phyloP scores from a whole-genome alignment of 139 green algal genomes.

The Dunaliella sp. region DNA sequence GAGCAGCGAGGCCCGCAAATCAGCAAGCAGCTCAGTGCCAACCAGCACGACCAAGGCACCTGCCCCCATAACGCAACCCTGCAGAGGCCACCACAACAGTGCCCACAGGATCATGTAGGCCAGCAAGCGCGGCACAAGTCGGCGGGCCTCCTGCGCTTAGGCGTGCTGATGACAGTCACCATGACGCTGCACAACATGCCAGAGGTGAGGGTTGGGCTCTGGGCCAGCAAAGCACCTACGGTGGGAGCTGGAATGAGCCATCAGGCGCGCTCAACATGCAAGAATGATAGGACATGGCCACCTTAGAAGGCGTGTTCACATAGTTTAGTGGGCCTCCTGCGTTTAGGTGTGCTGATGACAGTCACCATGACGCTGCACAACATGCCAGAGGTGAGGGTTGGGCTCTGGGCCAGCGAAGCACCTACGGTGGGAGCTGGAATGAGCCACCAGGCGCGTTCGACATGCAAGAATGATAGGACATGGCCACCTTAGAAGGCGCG shows the following conservation, averaged over 20 bases:
- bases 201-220: slow-evolving; percentile 51
- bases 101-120: neutral
- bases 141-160: slow-evolving; percentile 22
- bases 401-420: neutral
- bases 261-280: too few species aligned
- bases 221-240: neutral
- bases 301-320: too few species aligned
- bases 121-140: neutral
- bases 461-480: too few species aligned
- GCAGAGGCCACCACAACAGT: neutral
- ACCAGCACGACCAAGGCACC: too few species aligned
- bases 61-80: too few species aligned
- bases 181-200: slow-evolving; percentile 93
- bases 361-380: slow-evolving; percentile 92
- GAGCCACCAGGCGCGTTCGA: too few species aligned
- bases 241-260: too few species aligned
- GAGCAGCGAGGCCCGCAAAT: too few species aligned
- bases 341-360: slow-evolving; percentile 56
- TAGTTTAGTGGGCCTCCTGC: slow-evolving; percentile 21
- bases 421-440: too few species aligned
- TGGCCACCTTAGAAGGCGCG: too few species aligned
- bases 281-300: too few species aligned
- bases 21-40: too few species aligned
- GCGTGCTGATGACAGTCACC: slow-evolving; percentile 66
- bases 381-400: slow-evolving; percentile 60